Evolutionary conservation across 2,329 filamentous ascomycete genomes (phyloP), one percentile per base, ranked within the genome.

Genomic region (Daldinia eschscholtzii): DNA sequence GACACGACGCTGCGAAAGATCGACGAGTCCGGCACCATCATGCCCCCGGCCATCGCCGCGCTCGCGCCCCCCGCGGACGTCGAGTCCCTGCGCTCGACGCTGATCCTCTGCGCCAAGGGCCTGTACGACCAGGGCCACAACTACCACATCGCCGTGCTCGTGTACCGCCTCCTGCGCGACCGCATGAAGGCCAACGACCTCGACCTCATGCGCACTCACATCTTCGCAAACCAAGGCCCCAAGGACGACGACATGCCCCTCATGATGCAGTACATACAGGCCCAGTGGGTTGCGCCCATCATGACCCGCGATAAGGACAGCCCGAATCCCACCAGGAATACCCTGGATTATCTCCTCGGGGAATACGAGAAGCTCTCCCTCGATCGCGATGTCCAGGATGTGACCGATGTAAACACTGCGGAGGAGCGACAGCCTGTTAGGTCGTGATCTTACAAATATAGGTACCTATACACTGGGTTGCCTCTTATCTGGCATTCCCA

Each of bases 41-140:
- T 6, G 26, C 28, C 28, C 6, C 23, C 57, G 26, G 35, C 56
- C 26, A 52, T 52, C 13, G 28, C 46, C 28, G 52, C 52, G 46
- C 20, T 26, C 61, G 72, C 6, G 20, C 69, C 0, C 20, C 53
- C 74, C 0, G 9, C 41, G 1, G 56, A 74, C 48, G 60, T 76
- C 0, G 76, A 80, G 41, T 50, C 67, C 0, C 48, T 80, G n/a
- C 74, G 78, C 10, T 79, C 80, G 0, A 78, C 76, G 0, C 74
- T 81, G 0, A 69, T 82, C n/a, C 68, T 81, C 1, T 70, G 76
- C 9, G 77, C 76, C 0, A 77, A 80, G 37, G 80, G 80, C 0
- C 61, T 81, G 0, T 76, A 77, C 56, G 63, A 67, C 35, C 80
- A 81, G 53, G 77, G 78, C 1, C 76, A 63, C 7, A 80, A 79